Conservation (phyloP, 805 yeast species). For the Barnettozyma sucrosica region DNA sequence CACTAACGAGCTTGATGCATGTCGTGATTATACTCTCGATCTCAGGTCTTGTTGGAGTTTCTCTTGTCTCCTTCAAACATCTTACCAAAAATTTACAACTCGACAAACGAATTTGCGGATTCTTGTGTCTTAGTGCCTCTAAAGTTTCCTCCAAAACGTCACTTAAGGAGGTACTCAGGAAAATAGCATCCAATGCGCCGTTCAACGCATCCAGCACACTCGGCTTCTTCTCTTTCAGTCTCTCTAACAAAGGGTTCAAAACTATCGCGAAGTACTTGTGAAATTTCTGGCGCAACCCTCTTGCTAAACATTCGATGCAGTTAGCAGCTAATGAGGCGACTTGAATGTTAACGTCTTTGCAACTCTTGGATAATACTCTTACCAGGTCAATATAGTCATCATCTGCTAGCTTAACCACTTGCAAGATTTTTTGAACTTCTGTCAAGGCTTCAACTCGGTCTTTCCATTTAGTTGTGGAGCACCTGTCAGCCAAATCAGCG, state of each 20-base stretch:
- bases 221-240: conserved; percentile 84
- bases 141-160: conserved; percentile 58
- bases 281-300: conserved; percentile 58
- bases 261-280: conserved; percentile 47
- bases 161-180: conserved; percentile 41
- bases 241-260: conserved; percentile 61
- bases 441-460: conserved; percentile 85
- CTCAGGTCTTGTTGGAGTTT: conserved; percentile 46
- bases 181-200: conserved; percentile 59
- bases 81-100: conserved; percentile 59
- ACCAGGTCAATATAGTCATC: conserved; percentile 65
- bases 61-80: conserved; percentile 47
- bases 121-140: conserved; percentile 62
- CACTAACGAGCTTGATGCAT: conserved; percentile 62
- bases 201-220: conserved; percentile 69
- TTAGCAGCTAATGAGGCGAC: conserved; percentile 78
- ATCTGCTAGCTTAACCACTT: conserved; percentile 49
- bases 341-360: conserved; percentile 85
- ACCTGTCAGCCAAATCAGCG: conserved; percentile 44
- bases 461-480: conserved; percentile 76
- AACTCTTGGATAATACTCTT: conserved; percentile 58
- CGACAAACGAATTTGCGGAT: conserved; percentile 77
- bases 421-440: conserved; percentile 42
- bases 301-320: conserved; percentile 53
- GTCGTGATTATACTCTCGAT: conserved; percentile 50